Evolutionary conservation across 1,284 basidiomycete species (phyloP), one percentile per base, ranked within the genome.

Genomic region (Lignosus rhinocerotis): DNA sequence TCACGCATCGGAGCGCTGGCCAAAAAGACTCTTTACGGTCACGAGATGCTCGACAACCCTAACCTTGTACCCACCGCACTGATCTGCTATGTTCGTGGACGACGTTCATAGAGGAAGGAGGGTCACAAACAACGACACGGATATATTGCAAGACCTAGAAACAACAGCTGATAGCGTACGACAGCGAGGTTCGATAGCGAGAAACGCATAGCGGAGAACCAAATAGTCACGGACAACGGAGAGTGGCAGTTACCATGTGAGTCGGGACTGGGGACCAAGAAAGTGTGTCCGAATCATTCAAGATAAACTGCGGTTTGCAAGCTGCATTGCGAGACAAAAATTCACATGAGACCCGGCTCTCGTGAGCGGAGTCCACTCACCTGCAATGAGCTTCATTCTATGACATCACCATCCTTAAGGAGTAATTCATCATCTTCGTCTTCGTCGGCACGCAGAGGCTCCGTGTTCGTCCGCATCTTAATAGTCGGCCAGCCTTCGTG

Each of bases 361-460:
- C 25, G 4, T 25, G n/a, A n/a, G 16, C 21, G 12, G 10, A 12
- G 6, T 19, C 2, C 3, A 14, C 43, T 19, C 43, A 45, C 41
- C 41, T 43, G 41, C 36, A 30, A 12, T 17, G 10, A 36, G 17
- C 10, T 52, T 53, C 53, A 70, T 16, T 68, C 56, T 33, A 63
- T 52, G 33, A 57, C 61, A 48, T 59, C 69, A 56, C 73, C 70
- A 63, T 59, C 65, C 58, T 64, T 70, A 59, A 75, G 58, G 12
- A 75, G 61, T 38, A 75, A 47, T 56, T 73, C 73, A 56, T 74
- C 73, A 50, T 75, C 73, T 32, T 69, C 70, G 47, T 67, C 66
- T 14, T 59, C 67, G 8, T 64, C 64, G 10, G 64, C 63, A 3
- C 62, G 56, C 10, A 72, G 56, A 6, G 69, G 69, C 39, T 69